Percentiles rank a stretch among this genome's conserved stretches.
These are phyloP conservation scores for Gentiana macrophylla DNA, from an alignment of 257 asterid genomes.

Conservation along the genomic window DNA sequence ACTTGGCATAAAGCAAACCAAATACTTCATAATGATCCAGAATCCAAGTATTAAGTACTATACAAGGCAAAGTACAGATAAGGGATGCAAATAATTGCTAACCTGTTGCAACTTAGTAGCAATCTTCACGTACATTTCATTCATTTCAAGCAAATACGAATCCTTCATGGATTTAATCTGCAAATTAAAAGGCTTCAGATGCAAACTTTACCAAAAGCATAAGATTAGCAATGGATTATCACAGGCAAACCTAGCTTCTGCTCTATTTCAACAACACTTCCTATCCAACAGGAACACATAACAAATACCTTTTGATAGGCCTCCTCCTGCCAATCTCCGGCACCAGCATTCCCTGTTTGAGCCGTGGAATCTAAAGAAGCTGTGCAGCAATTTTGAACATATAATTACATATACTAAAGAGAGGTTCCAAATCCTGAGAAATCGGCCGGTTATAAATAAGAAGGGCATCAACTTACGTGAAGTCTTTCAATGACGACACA, in stretches of 20 bases:
- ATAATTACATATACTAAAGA: slow-evolving; percentile 3
- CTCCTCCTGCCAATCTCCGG: slow-evolving; percentile 95
- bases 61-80: too few species aligned
- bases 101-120: slow-evolving; percentile 79
- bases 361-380: slow-evolving; percentile 81
- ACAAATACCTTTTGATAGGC: slow-evolving; percentile 71
- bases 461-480: neutral
- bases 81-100: neutral
- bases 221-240: neutral
- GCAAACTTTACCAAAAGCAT: slow-evolving; percentile 10
- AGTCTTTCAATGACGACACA: neutral
- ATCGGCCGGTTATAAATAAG: neutral
- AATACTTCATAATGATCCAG: too few species aligned
- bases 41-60: too few species aligned
- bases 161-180: slow-evolving; percentile 90
- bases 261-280: neutral
- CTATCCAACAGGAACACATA: neutral
- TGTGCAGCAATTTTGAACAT: slow-evolving; percentile 15
- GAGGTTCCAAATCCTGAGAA: slow-evolving; percentile 12
- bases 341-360: slow-evolving; percentile 61
- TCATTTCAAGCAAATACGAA: slow-evolving; percentile 53
- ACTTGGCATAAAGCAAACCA: too few species aligned
- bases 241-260: neutral
- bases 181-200: slow-evolving; percentile 17
- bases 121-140: slow-evolving; percentile 71